phyloP scores from a whole-genome alignment of 2,329 filamentous ascomycete genomes.

The Apiospora kogelbergensis region DNA sequence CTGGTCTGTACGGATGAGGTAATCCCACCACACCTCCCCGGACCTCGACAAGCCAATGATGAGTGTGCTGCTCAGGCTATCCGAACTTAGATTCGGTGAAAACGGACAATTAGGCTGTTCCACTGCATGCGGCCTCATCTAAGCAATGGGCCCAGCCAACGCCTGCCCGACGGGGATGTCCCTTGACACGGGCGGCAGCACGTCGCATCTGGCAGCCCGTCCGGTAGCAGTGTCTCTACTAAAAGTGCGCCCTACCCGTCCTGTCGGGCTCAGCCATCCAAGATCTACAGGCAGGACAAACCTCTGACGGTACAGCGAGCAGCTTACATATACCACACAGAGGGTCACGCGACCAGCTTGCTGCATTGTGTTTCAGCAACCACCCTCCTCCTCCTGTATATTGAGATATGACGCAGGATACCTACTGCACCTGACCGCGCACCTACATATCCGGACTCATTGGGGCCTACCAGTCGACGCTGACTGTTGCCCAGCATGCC shows the following conservation, averaged over 20 bases:
- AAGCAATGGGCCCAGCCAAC: not conserved
- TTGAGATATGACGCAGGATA: not conserved
- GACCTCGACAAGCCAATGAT: not conserved
- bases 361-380: not conserved
- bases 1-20: not conserved
- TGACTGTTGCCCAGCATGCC: slow-evolving; percentile 18
- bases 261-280: not conserved
- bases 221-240: not conserved
- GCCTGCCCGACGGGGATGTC: not conserved
- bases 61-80: not conserved
- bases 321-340: not conserved
- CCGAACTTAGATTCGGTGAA: not conserved
- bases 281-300: not conserved
- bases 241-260: not conserved
- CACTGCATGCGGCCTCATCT: not conserved
- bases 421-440: not conserved
- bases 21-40: not conserved
- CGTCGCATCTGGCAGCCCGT: not conserved
- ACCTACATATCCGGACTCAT: not conserved
- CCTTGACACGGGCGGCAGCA: not conserved
- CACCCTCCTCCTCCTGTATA: not conserved
- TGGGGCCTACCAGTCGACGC: not conserved
- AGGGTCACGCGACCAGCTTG: not conserved
- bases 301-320: not conserved
- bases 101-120: not conserved